Conservation (phyloP, 257 asterid species). For the Anisodus tanguticus region DNA sequence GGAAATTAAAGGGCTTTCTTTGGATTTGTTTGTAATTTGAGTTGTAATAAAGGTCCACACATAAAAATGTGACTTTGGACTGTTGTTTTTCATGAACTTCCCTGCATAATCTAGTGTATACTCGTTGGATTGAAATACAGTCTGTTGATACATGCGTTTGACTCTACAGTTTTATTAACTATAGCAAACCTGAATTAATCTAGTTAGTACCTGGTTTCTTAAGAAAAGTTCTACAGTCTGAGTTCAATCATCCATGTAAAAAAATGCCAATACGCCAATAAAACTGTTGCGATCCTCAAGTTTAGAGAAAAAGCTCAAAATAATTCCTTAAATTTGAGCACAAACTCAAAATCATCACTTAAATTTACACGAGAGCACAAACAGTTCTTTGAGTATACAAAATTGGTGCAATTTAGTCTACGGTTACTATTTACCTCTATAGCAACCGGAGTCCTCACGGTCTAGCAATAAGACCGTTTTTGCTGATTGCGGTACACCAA, state of each 20-base stretch:
- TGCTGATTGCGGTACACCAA: no score
- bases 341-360: neutral
- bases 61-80: constrained; percentile 10
- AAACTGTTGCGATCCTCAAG: neutral
- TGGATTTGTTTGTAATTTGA: constrained; percentile 9
- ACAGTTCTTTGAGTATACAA: neutral
- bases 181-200: neutral
- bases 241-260: neutral
- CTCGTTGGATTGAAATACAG: neutral
- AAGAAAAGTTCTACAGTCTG: neutral
- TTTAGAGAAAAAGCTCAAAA: neutral
- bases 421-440: neutral
- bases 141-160: neutral
- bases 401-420: neutral
- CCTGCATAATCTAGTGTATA: neutral
- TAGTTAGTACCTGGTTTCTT: neutral
- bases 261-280: neutral
- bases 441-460: no score
- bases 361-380: neutral
- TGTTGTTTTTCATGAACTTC: neutral
- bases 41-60: constrained; percentile 22
- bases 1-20: neutral
- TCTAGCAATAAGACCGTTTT: no score
- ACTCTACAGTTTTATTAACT: neutral
- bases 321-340: neutral